These are phyloP conservation scores for Xerophyta viscosa DNA, from an alignment of 106 monocot species.

Conservation along the genomic window DNA sequence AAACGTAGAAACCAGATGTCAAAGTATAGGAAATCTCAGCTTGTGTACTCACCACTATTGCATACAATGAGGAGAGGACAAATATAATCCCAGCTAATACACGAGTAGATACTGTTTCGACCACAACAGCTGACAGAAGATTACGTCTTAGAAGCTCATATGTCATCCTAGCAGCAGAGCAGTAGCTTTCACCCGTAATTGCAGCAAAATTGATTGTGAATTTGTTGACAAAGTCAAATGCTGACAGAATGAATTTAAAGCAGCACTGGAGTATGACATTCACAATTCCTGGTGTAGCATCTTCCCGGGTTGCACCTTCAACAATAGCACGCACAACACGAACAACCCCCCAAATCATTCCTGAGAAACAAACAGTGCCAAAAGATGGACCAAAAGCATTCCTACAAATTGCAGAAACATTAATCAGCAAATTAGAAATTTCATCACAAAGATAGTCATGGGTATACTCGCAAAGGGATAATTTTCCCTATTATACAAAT, in stretches of 20 bases:
- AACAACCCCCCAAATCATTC: constrained; percentile 48
- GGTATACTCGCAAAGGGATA: too few relatives aligned
- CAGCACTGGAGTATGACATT: constrained; percentile 62
- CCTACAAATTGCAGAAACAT: too few relatives aligned
- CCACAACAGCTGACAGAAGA: constrained; percentile 90
- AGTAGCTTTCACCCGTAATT: constrained; percentile 91
- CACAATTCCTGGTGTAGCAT: constrained; percentile 36
- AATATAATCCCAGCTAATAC: constrained; percentile 60
- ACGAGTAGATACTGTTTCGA: constrained; percentile 91
- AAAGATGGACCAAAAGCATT: constrained; percentile 95
- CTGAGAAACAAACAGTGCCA: constrained; percentile 88
- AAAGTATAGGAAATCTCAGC: neutral
- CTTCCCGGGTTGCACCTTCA: constrained; percentile 56
- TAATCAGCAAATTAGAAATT: too few relatives aligned
- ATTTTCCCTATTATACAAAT: too few relatives aligned
- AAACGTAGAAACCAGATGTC: too few relatives aligned
- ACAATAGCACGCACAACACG: constrained; percentile 58
- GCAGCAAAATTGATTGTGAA: constrained; percentile 94
- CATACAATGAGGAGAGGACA: constrained; percentile 73
- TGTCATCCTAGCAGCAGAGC: constrained; percentile 80
- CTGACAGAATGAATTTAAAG: constrained; percentile 45
- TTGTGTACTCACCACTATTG: constrained; percentile 53
- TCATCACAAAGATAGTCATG: too few relatives aligned
- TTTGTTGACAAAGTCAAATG: constrained; percentile 86
- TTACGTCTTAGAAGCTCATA: constrained; percentile 91